Base-by-base conservation (phyloP, 2,329 filamentous ascomycete species). In the Cladosporium sp. region DNA sequence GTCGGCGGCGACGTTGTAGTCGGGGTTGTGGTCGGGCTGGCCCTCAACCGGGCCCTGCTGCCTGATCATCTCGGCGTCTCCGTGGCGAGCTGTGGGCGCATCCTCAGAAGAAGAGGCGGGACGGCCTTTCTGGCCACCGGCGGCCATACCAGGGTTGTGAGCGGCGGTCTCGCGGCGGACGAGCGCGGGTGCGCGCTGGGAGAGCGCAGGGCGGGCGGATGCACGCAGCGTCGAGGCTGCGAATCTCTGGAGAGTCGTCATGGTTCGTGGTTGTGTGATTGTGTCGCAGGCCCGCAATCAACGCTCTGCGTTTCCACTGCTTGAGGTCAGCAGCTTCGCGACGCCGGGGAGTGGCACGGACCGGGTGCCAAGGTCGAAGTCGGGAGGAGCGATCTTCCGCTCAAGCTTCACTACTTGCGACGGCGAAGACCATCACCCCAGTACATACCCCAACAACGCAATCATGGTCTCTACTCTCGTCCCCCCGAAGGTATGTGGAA, bases 401-500 rank as follows among this genome's bases (percentile, higher is more conserved):
- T 46, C 28, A 14, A 32, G 37, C 41, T 55, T 52, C 48, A 38
- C 52, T 22, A n/a, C 48, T 50, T 43, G 48, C 46, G 46, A 49
- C 46, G 46, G 40, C 48, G 48, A 32, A 37, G 40, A 50, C 18
- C 28, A 43, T 31, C 40, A 43, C 9, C 35, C 48, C 40, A 40
- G 43, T 50, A 34, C 48, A 43, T 43, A 50, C 31, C 46, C 40
- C 32, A 43, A 43, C 48, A 50, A 52, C 50, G 61, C 63, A 66
- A 60, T 50, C 58, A 70, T 70, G 67, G 67, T 70, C 52, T 97
- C 93, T 72, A 95, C 95, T 81, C 86, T 98, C 75, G 96, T 98
- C 69, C 95, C 95, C 66, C 93, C 95, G 70, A 98, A 98, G 90
- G 92, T 95, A 79, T 65, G 79, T 65, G 57, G 56, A 48, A 43